Base-by-base conservation (phyloP, 495 filamentous ascomycete species). In the Neurospora sp. region DNA sequence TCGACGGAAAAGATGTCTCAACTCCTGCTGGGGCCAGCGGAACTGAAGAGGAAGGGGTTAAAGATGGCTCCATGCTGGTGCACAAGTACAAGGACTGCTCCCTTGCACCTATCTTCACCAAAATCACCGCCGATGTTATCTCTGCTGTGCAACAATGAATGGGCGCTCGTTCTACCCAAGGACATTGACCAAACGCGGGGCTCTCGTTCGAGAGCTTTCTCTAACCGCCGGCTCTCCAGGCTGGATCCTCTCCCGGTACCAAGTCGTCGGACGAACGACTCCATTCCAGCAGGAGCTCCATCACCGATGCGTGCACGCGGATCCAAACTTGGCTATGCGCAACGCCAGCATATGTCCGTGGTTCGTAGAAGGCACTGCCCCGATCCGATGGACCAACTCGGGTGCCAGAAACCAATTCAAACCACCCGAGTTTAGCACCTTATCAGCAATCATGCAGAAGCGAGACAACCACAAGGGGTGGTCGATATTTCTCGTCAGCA, bases 21-120 rank as follows among this genome's bases (percentile, higher is more conserved):
- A 79, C 80, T 35, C 74, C 72, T 6, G 71, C 41, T 17, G 71
- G 16, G 8, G 40, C 70, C 31, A 17, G 22, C 14, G 61, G 14
- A 2, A 39, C 76, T 22, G 70, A 76, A n/a, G 78, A 71, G n/a
- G 74, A 75, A 39, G 82, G 74, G 16, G 78, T 75, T 35, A 85
- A 81, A 53, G 88, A 90, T 73, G 77, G 86, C 7, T 86, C 86
- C 22, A 80, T 86, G 37, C 81, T 97, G 76, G 92, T 93, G 44
- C 86, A 93, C 59, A 93, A 91, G 81, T 97, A 97, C 82, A 84
- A 84, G 76, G 85, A 86, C 71, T 95, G 93, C 79, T 94, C 92
- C 76, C 87, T 96, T 38, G 89, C 86, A 78, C 86, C 87, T 41
- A 84, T 94, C 22, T 96, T 97, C 79, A 85, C 87, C 77, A 84